Base-by-base conservation (phyloP, 345 rosid genomes). In the Leavenworthia alabamica region DNA sequence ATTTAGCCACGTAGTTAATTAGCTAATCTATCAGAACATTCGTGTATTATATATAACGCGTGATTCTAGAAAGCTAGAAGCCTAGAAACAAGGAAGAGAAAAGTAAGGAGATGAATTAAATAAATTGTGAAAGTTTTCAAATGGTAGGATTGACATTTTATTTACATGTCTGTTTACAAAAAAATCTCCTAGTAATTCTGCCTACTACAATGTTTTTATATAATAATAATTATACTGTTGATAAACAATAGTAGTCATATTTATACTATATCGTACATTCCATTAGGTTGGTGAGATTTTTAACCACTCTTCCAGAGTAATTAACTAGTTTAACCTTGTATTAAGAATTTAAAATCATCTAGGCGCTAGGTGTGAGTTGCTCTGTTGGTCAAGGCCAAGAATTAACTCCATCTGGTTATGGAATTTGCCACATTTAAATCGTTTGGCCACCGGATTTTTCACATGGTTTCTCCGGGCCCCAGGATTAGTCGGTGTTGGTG, bases 141-240 rank as follows among this genome's bases (percentile, higher is more conserved):
- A 7, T 46, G 74, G 63, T 62, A 70, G 74, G 74, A 62, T 55
- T 70, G 74, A 70, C 74, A 61, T 36, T 69, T 22, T 53, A 26
- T 7, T 26, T 27, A 60, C 49, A 50, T 16, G 6, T 61, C n/a
- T 17, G 31, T 26, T 14, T 36, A 45, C 31, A 46, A n/a, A 45
- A 43, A 32, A 33, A 13, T 10, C 20, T 67, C 59, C 35, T 42
- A 43, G 16, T 60, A 68, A 68, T 8, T 40, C 67, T 51, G 61
- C 47, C 28, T 33, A 19, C 59, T 33, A 53, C 58, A 19, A 53
- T 33, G 12, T 43, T 60, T 23, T 32, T 16, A 47, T n/a, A n/a
- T n/a, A n/a, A n/a, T n/a, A n/a, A n/a, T n/a, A n/a, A n/a, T n/a
- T n/a, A n/a, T n/a, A n/a, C n/a, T n/a, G n/a, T n/a, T n/a, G n/a